A percentile compares a stretch with the other conserved stretches of the same genome.
These are phyloP conservation scores for Exophiala xenobiotica DNA, from an alignment of 2,329 filamentous ascomycete species.

Conservation along the genomic window DNA sequence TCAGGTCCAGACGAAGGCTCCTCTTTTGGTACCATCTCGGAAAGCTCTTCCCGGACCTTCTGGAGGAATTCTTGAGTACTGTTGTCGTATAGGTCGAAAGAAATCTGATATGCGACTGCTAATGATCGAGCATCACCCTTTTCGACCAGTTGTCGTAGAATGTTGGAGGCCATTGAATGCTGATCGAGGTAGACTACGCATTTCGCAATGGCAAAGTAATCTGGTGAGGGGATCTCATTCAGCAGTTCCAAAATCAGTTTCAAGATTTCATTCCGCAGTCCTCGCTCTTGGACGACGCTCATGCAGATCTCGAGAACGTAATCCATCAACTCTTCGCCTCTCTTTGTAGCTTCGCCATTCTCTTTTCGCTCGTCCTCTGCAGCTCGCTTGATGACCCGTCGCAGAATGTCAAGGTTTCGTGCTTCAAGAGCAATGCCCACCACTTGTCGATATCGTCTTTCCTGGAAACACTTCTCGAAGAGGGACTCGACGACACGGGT, in stretches of 20 bases:
- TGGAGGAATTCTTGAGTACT: slow-evolving; percentile 94
- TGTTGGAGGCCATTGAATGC: slow-evolving; percentile 82
- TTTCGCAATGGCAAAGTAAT: slow-evolving; percentile 97
- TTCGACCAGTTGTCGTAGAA: slow-evolving; percentile 77
- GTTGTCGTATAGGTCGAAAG: slow-evolving; percentile 97
- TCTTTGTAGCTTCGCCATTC: slow-evolving; percentile 53
- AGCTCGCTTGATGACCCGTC: slow-evolving; percentile 83
- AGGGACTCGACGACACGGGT: slow-evolving; percentile 82
- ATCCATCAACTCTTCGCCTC: slow-evolving; percentile 91
- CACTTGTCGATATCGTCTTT: slow-evolving; percentile 89
- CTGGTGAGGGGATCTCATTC: slow-evolving; percentile 85
- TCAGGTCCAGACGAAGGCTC: slow-evolving; percentile 47
- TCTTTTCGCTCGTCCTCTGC: slow-evolving; percentile 79
- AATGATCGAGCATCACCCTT: slow-evolving; percentile 75
- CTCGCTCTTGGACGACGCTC: slow-evolving; percentile 93
- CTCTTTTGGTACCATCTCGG: slow-evolving; percentile 51
- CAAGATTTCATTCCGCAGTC: slow-evolving; percentile 79
- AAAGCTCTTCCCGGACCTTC: slow-evolving; percentile 81
- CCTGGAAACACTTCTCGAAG: slow-evolving; percentile 83
- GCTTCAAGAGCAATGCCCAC: slow-evolving; percentile 96
- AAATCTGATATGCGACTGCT: slow-evolving; percentile 92
- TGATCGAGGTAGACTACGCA: slow-evolving; percentile 96
- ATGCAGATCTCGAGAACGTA: slow-evolving; percentile 95
- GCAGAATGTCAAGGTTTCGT: slow-evolving; percentile 83
- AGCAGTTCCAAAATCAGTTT: slow-evolving; percentile 92